Evolutionary conservation across 768 basidiomycete species (phyloP).

Genomic region (Clavaria fumosa): DNA sequence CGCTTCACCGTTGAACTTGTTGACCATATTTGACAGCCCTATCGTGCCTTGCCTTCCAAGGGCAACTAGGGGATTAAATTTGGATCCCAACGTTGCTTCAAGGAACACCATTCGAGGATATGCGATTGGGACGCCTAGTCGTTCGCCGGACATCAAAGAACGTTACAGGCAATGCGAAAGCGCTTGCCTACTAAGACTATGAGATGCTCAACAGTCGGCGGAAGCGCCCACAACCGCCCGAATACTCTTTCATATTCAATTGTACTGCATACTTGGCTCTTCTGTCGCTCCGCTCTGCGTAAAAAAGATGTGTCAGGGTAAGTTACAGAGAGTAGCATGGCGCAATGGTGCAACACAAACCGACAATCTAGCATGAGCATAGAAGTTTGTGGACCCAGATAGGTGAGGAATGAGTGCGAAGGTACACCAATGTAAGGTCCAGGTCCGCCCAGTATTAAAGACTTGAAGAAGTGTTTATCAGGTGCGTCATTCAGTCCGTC

Average conservation of each 20-base stretch:
- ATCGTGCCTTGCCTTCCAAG: constrained; percentile 53
- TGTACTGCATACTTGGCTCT: constrained; percentile 64
- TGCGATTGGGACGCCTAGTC: constrained; percentile 59
- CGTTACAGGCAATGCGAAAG: background rate
- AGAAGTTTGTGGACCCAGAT: constrained; percentile 61
- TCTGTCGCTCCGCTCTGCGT: constrained; percentile 71
- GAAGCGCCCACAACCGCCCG: constrained; percentile 40
- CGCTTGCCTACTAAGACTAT: constrained; percentile 58
- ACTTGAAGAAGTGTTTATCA: constrained; percentile 50
- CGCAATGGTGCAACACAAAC: constrained; percentile 23
- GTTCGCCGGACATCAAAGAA: background rate
- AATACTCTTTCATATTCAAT: constrained; percentile 64
- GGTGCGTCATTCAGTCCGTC: constrained; percentile 58
- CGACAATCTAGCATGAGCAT: constrained; percentile 75
- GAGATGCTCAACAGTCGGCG: constrained; percentile 61
- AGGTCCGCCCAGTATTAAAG: constrained; percentile 53
- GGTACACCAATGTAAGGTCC: constrained; percentile 72
- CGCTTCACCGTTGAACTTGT: constrained; percentile 84
- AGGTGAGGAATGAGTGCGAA: constrained; percentile 70
- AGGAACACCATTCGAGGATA: constrained; percentile 92
- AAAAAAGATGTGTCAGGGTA: background rate
- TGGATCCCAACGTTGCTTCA: constrained; percentile 62
- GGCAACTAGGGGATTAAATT: constrained; percentile 70
- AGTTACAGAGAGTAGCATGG: constrained; percentile 7
- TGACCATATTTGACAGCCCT: constrained; percentile 66